A percentile compares a stretch with the other conserved stretches of the same genome.
Conservation (phyloP, 2,329 filamentous ascomycete species). For the Penicillium aurantiogriseum region DNA sequence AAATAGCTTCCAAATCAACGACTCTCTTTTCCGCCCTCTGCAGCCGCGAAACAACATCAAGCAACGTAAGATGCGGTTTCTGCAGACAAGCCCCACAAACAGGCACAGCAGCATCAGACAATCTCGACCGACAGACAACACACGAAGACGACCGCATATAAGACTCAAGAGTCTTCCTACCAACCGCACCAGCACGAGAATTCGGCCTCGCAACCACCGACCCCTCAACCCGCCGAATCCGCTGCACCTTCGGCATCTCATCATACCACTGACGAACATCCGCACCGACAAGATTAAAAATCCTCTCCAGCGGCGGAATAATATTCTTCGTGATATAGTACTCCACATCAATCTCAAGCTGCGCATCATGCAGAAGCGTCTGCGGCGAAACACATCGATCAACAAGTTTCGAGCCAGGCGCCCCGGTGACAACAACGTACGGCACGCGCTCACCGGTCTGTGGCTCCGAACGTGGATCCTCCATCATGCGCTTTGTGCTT, state of each 20-base stretch:
- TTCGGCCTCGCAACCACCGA: constrained; percentile 27
- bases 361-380: constrained; percentile 70
- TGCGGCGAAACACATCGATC: constrained; percentile 91
- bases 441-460: constrained; percentile 95
- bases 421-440: constrained; percentile 88
- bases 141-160: constrained; percentile 84
- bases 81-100: constrained; percentile 41
- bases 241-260: constrained; percentile 90
- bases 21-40: constrained; percentile 63
- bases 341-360: constrained; percentile 82
- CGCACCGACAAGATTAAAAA: constrained; percentile 93
- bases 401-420: constrained; percentile 77
- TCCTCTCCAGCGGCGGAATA: constrained; percentile 90
- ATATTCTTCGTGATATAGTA: constrained; percentile 98
- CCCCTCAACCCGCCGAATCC: constrained; percentile 63
- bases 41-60: constrained; percentile 63
- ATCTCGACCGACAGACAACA: constrained; percentile 67
- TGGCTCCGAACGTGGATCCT: constrained; percentile 81
- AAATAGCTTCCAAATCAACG: constrained; percentile 66
- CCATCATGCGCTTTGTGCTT: constrained; percentile 79
- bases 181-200: constrained; percentile 12
- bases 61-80: constrained; percentile 56
- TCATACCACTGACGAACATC: constrained; percentile 91
- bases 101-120: constrained; percentile 46
- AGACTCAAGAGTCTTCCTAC: constrained; percentile 80